Evolutionary conservation across 495 filamentous ascomycete genomes (phyloP).

Genomic region (Paragyromitra xinjiangensis): DNA sequence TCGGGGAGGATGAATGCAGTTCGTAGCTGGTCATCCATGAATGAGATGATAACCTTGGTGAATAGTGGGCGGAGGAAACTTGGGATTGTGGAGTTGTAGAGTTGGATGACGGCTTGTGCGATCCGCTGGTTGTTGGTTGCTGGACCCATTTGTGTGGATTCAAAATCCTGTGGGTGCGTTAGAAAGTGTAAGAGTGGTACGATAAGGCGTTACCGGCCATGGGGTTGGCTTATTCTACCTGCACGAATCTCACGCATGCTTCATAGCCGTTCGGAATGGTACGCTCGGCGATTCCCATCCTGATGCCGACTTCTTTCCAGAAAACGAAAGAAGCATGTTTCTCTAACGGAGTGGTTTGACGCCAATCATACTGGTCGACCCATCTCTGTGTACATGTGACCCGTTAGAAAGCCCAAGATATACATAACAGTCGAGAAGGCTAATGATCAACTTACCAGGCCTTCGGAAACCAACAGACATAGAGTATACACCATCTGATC

Average conservation of each 20-base stretch:
- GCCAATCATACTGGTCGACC: conserved; percentile 61
- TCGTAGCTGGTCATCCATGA: conserved; percentile 71
- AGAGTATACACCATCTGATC: conserved; percentile 33
- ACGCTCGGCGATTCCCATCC: conserved; percentile 59
- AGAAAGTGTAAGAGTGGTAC: not conserved
- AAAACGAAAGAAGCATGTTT: conserved; percentile 59
- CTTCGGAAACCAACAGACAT: conserved; percentile 20
- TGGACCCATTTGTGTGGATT: conserved; percentile 66
- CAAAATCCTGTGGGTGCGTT: conserved; percentile 60
- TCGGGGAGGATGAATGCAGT: conserved; percentile 63
- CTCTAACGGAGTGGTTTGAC: conserved; percentile 58
- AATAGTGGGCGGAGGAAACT: conserved; percentile 61
- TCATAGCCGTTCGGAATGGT: conserved; percentile 62
- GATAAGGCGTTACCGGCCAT: not conserved
- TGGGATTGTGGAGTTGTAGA: conserved; percentile 67
- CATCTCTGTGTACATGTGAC: conserved; percentile 6
- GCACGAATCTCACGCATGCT: conserved; percentile 63
- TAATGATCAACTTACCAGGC: not conserved
- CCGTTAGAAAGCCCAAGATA: not conserved
- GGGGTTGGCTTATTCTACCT: conserved; percentile 2
- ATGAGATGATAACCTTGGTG: conserved; percentile 64
- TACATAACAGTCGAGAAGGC: not conserved
- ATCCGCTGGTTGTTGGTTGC: conserved; percentile 64
- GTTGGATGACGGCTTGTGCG: conserved; percentile 66
- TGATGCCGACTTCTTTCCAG: conserved; percentile 60